Base-by-base conservation (phyloP, 2,329 filamentous ascomycete species). In the Ophiostoma sp. region DNA sequence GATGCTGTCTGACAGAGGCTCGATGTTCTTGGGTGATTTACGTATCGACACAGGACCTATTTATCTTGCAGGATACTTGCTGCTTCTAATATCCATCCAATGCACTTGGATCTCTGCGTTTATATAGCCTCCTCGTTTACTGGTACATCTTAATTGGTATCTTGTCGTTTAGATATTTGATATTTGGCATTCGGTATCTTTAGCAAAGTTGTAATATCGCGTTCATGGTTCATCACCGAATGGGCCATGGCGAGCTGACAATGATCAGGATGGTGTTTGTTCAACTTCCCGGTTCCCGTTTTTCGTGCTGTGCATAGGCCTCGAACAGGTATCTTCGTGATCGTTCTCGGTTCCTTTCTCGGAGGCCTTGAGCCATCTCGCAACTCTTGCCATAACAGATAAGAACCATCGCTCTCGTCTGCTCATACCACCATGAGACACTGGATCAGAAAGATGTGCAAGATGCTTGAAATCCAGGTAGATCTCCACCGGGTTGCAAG, bases 191-290 rank as follows among this genome's bases (percentile, higher is more conserved):
- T 27, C 27, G 27, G 42, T 44, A 44, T 44, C 3, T 44, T 44
- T 44, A 44, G 42, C 42, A 8, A 12, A 55, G 49, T 18, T 55
- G 49, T 55, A 55, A 55, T 55, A 60, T 66, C 14, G 38, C 41
- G 55, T 18, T 60, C 47, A 45, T 69, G 64, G 58, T 66, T 65
- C 41, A 65, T 65, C 63, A 60, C 58, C 67, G 27, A 44, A 49
- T 40, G 55, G 11, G 67, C 40, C 67, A 58, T 49, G 67, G 41
- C 41, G 62, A 68, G 67, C 67, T 65, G 67, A 62, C 44, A 3
- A 45, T 58, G 12, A 0, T 14, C 16, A 8, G 18, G 9, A 36
- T 12, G 5, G 52, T 58, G 18, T 38, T 11, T 58, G 4, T 16
- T 9, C 27, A 60, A 9, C 55, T 38, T 36, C 8, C 7, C 27